Percentiles rank a stretch among this genome's conserved stretches.
These are phyloP conservation scores for Yarrowia osloensis DNA, from an alignment of 805 yeast genomes.

Conservation along the genomic window DNA sequence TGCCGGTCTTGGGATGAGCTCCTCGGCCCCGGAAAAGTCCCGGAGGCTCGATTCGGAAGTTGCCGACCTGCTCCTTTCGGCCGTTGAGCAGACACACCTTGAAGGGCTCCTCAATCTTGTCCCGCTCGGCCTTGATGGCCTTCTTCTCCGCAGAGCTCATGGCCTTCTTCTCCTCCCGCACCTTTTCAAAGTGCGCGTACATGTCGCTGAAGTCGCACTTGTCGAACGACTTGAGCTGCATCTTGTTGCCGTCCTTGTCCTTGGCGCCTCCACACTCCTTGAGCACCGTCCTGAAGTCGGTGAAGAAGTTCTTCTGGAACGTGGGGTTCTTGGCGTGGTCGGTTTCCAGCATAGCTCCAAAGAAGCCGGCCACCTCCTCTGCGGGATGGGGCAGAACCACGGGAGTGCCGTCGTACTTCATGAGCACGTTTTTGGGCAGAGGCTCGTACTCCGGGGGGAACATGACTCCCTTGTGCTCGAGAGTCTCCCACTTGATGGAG, in stretches of 20 bases:
- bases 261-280: slow-evolving; percentile 68
- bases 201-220: slow-evolving; percentile 80
- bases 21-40: slow-evolving; percentile 96
- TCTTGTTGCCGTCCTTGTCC: slow-evolving; percentile 41
- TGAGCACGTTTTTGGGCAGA: slow-evolving; percentile 71
- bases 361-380: slow-evolving; percentile 96
- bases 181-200: slow-evolving; percentile 65
- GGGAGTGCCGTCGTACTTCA: slow-evolving; percentile 74
- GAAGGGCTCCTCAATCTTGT: slow-evolving; percentile 73
- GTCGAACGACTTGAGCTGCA: slow-evolving; percentile 56
- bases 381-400: slow-evolving; percentile 76
- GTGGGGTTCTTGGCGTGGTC: slow-evolving; percentile 88
- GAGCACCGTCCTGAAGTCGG: slow-evolving; percentile 70
- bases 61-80: slow-evolving; percentile 87
- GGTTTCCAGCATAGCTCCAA: slow-evolving; percentile 80
- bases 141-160: slow-evolving; percentile 76
- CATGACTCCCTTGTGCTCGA: slow-evolving; percentile 86
- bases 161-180: slow-evolving; percentile 70
- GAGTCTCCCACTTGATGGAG: slow-evolving; percentile 78
- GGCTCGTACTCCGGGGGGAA: slow-evolving; percentile 93
- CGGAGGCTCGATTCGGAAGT: slow-evolving; percentile 94
- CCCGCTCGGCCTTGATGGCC: slow-evolving; percentile 67
- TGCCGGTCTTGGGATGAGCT: slow-evolving; percentile 95
- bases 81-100: slow-evolving; percentile 83
- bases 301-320: slow-evolving; percentile 83